Percentiles rank a stretch among this genome's conserved stretches.
Conservation (phyloP, 2,329 filamentous ascomycete species). For the Diaporthe sp. region DNA sequence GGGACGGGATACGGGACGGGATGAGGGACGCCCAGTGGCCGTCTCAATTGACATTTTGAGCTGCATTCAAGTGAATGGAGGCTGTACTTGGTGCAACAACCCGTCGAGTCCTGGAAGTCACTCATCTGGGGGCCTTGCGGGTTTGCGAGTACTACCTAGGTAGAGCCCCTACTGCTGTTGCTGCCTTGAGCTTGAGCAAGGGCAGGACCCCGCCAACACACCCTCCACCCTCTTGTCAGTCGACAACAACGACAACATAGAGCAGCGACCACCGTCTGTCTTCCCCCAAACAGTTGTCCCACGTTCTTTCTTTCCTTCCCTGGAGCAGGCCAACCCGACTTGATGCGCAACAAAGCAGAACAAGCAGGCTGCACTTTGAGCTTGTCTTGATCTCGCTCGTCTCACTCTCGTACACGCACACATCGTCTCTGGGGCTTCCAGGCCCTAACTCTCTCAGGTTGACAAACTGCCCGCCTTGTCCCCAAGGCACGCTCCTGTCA, state of each 20-base stretch:
- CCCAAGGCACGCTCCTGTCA: not conserved
- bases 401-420: not conserved
- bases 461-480: not conserved
- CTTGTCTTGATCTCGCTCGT: not conserved
- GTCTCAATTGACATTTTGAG: not conserved
- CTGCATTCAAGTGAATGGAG: constrained; percentile 9
- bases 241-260: not conserved
- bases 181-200: constrained; percentile 18
- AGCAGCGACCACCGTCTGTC: not conserved
- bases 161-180: not conserved
- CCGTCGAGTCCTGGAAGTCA: not conserved
- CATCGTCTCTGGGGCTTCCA: not conserved
- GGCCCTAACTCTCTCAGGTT: not conserved
- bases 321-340: not conserved
- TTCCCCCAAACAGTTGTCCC: not conserved
- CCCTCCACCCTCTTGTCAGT: not conserved
- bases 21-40: not conserved
- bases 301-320: not conserved
- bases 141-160: not conserved
- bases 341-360: not conserved
- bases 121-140: not conserved
- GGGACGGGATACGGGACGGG: too few relatives aligned
- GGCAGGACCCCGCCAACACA: not conserved
- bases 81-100: constrained; percentile 1
- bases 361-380: not conserved